Conservation (phyloP, 1,284 basidiomycete genomes). For the Microbotryum scabiosae region DNA sequence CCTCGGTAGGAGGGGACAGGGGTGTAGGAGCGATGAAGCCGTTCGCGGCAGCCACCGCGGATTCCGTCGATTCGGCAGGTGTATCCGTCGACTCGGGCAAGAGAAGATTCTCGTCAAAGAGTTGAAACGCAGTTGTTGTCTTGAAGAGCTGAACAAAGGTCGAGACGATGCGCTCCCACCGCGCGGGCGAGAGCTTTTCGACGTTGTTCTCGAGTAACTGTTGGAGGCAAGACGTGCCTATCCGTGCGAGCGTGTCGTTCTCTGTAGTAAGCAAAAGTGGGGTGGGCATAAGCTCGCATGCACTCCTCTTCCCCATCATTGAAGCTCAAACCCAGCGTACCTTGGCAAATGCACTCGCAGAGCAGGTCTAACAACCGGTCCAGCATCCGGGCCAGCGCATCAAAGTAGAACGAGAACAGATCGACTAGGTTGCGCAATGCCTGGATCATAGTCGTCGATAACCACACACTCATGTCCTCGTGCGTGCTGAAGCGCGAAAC, state of each 20-base stretch:
- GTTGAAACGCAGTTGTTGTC: conserved; percentile 93
- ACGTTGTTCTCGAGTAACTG: conserved; percentile 93
- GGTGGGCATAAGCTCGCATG: conserved; percentile 11
- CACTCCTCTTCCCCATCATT: background rate
- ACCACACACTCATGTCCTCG: conserved; percentile 99
- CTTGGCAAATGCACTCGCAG: conserved; percentile 98
- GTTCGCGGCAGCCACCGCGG: conserved; percentile 37
- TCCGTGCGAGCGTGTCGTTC: conserved; percentile 94
- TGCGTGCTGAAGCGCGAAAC: conserved; percentile 87
- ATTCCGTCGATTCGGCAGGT: conserved; percentile 10
- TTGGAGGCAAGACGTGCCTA: conserved; percentile 96
- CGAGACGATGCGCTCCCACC: conserved; percentile 87
- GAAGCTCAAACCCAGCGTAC: conserved; percentile 45
- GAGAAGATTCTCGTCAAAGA: conserved; percentile 83
- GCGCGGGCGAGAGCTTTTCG: conserved; percentile 67
- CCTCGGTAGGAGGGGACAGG: conserved; percentile 48
- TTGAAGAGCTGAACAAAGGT: conserved; percentile 93
- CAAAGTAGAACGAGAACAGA: conserved; percentile 93
- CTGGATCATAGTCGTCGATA: conserved; percentile 98
- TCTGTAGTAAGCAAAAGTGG: conserved; percentile 48
- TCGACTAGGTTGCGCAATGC: conserved; percentile 92
- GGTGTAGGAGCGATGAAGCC: conserved; percentile 69
- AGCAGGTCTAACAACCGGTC: conserved; percentile 87
- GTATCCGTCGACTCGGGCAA: conserved; percentile 46
- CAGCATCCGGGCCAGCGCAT: conserved; percentile 78